Percentiles rank a stretch among this genome's conserved stretches.
These are phyloP conservation scores for Capronia coronata DNA, from an alignment of 2,329 filamentous ascomycete species.

Conservation along the genomic window DNA sequence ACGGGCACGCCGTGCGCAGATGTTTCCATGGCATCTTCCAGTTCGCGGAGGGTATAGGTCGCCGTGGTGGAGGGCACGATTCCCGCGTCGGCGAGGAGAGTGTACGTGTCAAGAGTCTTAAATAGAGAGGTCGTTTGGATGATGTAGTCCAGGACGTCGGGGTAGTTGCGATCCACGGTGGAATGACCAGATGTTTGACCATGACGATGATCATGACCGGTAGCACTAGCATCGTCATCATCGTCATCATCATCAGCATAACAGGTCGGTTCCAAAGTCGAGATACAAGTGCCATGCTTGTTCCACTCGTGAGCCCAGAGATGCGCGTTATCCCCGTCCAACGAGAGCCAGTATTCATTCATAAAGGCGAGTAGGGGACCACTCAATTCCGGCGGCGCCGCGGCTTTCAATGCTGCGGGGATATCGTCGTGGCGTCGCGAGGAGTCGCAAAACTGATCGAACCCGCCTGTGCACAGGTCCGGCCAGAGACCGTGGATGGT, in stretches of 20 bases:
- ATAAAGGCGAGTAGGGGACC: slow-evolving; percentile 58
- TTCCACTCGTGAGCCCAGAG: slow-evolving; percentile 71
- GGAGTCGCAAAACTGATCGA: slow-evolving; percentile 59
- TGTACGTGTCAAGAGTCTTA: slow-evolving; percentile 59
- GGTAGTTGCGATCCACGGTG: not conserved
- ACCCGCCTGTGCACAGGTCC: slow-evolving; percentile 64
- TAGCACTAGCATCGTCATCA: not conserved
- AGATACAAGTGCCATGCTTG: slow-evolving; percentile 66
- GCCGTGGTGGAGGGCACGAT: slow-evolving; percentile 47
- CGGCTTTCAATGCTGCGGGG: slow-evolving; percentile 37
- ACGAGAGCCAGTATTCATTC: slow-evolving; percentile 66
- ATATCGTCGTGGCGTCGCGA: slow-evolving; percentile 60
- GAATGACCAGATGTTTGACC: too few species aligned
- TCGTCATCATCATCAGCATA: slow-evolving; percentile 49
- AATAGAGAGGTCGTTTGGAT: slow-evolving; percentile 59
- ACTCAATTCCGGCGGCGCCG: not conserved
- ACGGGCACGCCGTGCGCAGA: slow-evolving; percentile 49
- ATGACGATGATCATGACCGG: too few species aligned
- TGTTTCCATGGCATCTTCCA: slow-evolving; percentile 53
- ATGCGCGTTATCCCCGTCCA: slow-evolving; percentile 55
- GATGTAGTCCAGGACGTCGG: slow-evolving; percentile 65
- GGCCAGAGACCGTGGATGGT: slow-evolving; percentile 68
- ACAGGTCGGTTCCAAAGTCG: slow-evolving; percentile 59
- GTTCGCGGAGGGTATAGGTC: slow-evolving; percentile 55
- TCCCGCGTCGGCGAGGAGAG: slow-evolving; percentile 55